Evolutionary conservation across 768 basidiomycete species (phyloP).

Genomic region (Crucibulum laeve): DNA sequence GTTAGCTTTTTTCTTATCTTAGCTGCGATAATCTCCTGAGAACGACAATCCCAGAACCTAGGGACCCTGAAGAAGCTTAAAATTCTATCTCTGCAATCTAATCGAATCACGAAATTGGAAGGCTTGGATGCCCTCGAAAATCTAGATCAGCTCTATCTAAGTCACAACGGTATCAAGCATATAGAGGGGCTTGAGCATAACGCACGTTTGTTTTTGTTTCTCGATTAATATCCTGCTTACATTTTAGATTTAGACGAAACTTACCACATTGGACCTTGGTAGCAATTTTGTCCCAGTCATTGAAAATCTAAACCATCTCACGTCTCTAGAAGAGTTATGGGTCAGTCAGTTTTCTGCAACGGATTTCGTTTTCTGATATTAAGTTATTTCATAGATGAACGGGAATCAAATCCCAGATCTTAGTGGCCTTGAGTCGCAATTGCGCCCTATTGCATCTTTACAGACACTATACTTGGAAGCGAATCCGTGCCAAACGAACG

Average conservation of each 20-base stretch:
- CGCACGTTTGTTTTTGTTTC: conserved; percentile 36
- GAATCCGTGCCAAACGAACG: conserved; percentile 84
- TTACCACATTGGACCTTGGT: conserved; percentile 85
- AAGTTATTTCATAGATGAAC: conserved; percentile 58
- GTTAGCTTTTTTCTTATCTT: conserved; percentile 28
- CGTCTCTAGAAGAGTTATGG: conserved; percentile 89
- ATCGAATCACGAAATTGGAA: conserved; percentile 87
- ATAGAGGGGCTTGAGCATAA: conserved; percentile 86
- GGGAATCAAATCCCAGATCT: conserved; percentile 81
- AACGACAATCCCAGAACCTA: conserved; percentile 50
- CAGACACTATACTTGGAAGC: conserved; percentile 93
- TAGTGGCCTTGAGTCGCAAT: conserved; percentile 59
- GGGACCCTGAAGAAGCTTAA: conserved; percentile 64
- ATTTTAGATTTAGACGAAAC: conserved; percentile 39
- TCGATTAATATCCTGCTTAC: background rate
- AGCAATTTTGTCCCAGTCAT: conserved; percentile 78
- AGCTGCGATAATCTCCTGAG: background rate
- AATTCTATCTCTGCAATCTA: conserved; percentile 90
- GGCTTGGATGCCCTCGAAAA: conserved; percentile 65
- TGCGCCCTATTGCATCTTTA: conserved; percentile 55
- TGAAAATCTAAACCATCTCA: conserved; percentile 80
- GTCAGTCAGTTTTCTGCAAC: conserved; percentile 36
- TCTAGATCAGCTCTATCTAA: conserved; percentile 89
- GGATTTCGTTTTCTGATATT: background rate
- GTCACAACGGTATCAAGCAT: conserved; percentile 84